phyloP scores from a whole-genome alignment of 164 flowering plant genomes.

The Umbilicus rupestris region DNA sequence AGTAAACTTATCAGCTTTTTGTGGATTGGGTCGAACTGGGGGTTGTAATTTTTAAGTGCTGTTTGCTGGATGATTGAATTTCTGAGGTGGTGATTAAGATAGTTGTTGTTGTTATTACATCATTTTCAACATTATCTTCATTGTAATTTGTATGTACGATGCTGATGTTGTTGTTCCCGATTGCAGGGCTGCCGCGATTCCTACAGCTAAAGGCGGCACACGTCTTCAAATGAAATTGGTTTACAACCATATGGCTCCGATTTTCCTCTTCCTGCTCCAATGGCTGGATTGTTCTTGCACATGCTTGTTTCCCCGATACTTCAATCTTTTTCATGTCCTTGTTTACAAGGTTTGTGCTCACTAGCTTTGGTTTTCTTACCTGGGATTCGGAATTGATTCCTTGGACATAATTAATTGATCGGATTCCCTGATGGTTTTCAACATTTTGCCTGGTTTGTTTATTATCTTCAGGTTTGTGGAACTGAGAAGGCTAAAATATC shows the following conservation, averaged over 20 bases:
- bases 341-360: slow-evolving; percentile 24
- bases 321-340: slow-evolving; percentile 30
- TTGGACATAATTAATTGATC: neutral
- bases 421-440: neutral
- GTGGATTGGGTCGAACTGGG: neutral
- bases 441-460: neutral
- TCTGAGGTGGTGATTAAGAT: no score
- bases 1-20: neutral
- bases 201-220: slow-evolving; percentile 30
- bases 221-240: slow-evolving; percentile 40
- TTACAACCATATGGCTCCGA: slow-evolving; percentile 29
- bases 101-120: no score
- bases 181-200: slow-evolving; percentile 42
- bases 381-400: neutral
- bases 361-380: neutral
- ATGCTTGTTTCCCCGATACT: slow-evolving; percentile 28
- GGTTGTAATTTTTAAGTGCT: no score
- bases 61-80: no score
- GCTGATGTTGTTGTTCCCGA: neutral
- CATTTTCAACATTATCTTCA: neutral
- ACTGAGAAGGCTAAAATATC: slow-evolving; percentile 21
- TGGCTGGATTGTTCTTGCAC: slow-evolving; percentile 43
- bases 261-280: slow-evolving; percentile 30
- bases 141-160: no score
- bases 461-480: slow-evolving; percentile 16